Evolutionary conservation across 352 stramenopile genomes (phyloP), one percentile per base, ranked within the genome.

Genomic region (Phytophthora litchii): DNA sequence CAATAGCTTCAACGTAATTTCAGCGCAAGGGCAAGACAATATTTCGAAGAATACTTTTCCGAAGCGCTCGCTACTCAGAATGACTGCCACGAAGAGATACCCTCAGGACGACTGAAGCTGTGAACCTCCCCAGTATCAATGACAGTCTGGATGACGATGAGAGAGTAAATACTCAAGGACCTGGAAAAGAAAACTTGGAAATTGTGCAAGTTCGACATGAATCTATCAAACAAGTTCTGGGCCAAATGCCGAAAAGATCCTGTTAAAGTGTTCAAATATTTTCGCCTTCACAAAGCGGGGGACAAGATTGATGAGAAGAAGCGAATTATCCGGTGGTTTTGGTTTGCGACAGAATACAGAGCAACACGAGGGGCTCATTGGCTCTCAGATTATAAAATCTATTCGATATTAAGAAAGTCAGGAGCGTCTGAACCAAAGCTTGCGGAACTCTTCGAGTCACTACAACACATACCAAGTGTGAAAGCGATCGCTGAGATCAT

Each of bases 261-360:
- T 3, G 1, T 21, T 3, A 1, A 16, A 1, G 3, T 50, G 10
- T 50, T 50, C 16, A 50, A 38, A 17, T 23, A 42, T 12, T 42
- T 42, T n/a, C n/a, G 13, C 12, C 14, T 25, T 50, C 6, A n/a
- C n/a, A 23, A 16, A 38, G 7, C 12, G 13, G 14, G 27, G 8
- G 16, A 23, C 1, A 50, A 37, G 6, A 17, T 38, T 38, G 13
- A 50, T 5, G 27, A 50, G 23, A 35, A 11, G 5, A 50, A 38
- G 25, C 36, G 27, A 9, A 13, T 38, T 14, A 14, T 50, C n/a
- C 43, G 27, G 25, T 50, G 25, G 43, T 50, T 50, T n/a, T 4
- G 43, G n/a, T 50, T 16, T 17, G 43, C 35, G n/a, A 23, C 36
- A 12, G 43, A 38, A 16, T 50, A 50, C n/a, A 23, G 43, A 6